A percentile compares a stretch with the other conserved stretches of the same genome.
Conservation (phyloP, 495 filamentous ascomycete species). For the Extremus antarcticus region DNA sequence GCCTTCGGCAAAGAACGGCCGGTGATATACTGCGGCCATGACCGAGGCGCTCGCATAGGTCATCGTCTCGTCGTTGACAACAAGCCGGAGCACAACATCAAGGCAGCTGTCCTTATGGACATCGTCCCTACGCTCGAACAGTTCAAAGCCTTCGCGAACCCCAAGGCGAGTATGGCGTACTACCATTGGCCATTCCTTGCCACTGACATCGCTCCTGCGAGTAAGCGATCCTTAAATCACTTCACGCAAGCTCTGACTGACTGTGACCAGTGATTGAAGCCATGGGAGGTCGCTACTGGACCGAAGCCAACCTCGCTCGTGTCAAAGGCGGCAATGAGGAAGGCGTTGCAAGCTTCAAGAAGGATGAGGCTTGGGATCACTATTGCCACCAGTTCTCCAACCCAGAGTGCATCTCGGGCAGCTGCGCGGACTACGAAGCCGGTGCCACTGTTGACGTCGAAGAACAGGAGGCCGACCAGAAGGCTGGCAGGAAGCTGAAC, state of each 20-base stretch:
- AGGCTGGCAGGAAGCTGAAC: conserved; percentile 34
- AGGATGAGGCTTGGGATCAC: conserved; percentile 11
- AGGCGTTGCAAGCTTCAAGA: conserved; percentile 5
- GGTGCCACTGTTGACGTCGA: conserved; percentile 34
- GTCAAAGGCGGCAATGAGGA: conserved; percentile 5
- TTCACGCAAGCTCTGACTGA: background rate
- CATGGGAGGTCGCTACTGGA: conserved; percentile 11
- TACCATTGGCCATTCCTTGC: conserved; percentile 22
- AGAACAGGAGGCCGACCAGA: conserved; percentile 36
- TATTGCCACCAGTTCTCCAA: conserved; percentile 8
- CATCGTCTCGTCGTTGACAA: conserved; percentile 17
- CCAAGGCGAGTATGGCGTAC: conserved; percentile 12
- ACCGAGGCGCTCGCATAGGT: conserved; percentile 16
- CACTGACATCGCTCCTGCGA: conserved; percentile 5
- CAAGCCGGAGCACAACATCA: conserved; percentile 14
- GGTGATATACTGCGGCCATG: conserved; percentile 18
- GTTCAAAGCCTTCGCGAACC: conserved; percentile 13
- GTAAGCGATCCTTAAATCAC: too few species aligned
- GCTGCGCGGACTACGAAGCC: conserved; percentile 39
- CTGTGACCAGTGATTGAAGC: conserved; percentile 5
- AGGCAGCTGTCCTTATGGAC: conserved; percentile 15
- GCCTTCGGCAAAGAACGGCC: conserved; percentile 13
- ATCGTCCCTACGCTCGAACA: conserved; percentile 19
- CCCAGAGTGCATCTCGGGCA: conserved; percentile 15
- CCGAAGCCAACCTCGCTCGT: background rate